Percentiles rank a stretch among this genome's conserved stretches.
phyloP scores from a whole-genome alignment of 768 basidiomycete genomes.

The Piloderma croceum region DNA sequence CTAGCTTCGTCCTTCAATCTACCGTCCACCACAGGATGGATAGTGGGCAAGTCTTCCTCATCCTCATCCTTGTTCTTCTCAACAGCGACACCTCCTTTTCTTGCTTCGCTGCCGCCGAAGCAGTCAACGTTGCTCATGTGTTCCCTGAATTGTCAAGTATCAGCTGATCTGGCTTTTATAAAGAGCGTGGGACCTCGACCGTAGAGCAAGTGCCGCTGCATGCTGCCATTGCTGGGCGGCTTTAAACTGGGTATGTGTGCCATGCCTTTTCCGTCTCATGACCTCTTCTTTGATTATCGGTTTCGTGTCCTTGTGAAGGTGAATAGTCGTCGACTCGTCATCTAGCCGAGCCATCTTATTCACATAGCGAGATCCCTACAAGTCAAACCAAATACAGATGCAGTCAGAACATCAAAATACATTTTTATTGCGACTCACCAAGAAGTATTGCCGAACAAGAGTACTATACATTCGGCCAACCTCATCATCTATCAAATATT shows the following conservation, averaged over 20 bases:
- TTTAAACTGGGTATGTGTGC: constrained; percentile 15
- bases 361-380: constrained; percentile 70
- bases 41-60: constrained; percentile 47
- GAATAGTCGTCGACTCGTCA: constrained; percentile 21
- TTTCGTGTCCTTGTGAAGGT: constrained; percentile 40
- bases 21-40: constrained; percentile 63
- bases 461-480: constrained; percentile 71
- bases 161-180: constrained; percentile 58
- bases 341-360: constrained; percentile 50
- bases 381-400: constrained; percentile 37
- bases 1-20: constrained; percentile 53
- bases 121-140: constrained; percentile 77
- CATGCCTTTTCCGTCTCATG: constrained; percentile 28
- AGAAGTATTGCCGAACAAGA: constrained; percentile 77
- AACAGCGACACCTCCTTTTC: constrained; percentile 28
- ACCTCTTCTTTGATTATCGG: no score
- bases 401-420: no score
- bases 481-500: constrained; percentile 78
- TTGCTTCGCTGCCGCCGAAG: constrained; percentile 52
- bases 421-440: no score
- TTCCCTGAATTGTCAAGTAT: constrained; percentile 53
- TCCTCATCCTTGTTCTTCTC: constrained; percentile 14
- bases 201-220: constrained; percentile 35
- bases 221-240: constrained; percentile 44
- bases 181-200: constrained; percentile 45